A percentile compares a stretch with the other conserved stretches of the same genome.
phyloP scores from a whole-genome alignment of 805 yeast species.

The Saturnispora quitensis region DNA sequence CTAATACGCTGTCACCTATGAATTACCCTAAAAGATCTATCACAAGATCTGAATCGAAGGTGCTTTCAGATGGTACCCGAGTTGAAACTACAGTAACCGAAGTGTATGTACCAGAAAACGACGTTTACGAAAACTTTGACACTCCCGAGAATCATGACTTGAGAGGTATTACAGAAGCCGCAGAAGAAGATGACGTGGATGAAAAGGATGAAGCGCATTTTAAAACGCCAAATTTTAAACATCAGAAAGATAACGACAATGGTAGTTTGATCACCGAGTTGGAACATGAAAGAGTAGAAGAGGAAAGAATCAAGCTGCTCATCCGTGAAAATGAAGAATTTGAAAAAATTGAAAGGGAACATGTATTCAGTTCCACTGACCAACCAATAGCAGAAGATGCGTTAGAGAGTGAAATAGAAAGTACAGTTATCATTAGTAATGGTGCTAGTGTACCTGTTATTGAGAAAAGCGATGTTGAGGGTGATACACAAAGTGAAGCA shows the following conservation, averaged over 20 bases:
- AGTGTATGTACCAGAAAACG: slow-evolving; percentile 14
- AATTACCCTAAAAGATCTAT: slow-evolving; percentile 4
- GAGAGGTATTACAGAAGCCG: slow-evolving; percentile 6
- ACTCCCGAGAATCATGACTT: neutral
- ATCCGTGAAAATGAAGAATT: slow-evolving; percentile 26
- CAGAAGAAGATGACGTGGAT: neutral
- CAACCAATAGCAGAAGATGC: slow-evolving; percentile 8
- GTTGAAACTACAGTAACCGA: slow-evolving; percentile 12
- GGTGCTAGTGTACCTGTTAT: slow-evolving; percentile 9
- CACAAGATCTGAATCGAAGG: slow-evolving; percentile 8
- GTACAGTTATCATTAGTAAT: slow-evolving; percentile 10
- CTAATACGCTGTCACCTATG: neutral
- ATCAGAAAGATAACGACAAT: neutral
- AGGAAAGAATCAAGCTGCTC: slow-evolving; percentile 6
- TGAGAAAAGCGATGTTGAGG: slow-evolving; percentile 5
- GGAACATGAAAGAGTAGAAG: slow-evolving; percentile 30
- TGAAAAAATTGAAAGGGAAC: slow-evolving; percentile 28
- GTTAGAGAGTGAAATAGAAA: neutral
- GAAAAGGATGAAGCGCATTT: neutral
- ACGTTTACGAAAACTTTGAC: slow-evolving; percentile 5
- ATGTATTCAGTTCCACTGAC: slow-evolving; percentile 14
- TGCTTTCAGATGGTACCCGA: slow-evolving; percentile 12
- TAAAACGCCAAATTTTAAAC: neutral
- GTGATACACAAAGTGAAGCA: slow-evolving; percentile 3
- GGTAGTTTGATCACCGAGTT: slow-evolving; percentile 24